Base-by-base conservation (phyloP, 2,329 filamentous ascomycete species). In the Cadophora malorum region DNA sequence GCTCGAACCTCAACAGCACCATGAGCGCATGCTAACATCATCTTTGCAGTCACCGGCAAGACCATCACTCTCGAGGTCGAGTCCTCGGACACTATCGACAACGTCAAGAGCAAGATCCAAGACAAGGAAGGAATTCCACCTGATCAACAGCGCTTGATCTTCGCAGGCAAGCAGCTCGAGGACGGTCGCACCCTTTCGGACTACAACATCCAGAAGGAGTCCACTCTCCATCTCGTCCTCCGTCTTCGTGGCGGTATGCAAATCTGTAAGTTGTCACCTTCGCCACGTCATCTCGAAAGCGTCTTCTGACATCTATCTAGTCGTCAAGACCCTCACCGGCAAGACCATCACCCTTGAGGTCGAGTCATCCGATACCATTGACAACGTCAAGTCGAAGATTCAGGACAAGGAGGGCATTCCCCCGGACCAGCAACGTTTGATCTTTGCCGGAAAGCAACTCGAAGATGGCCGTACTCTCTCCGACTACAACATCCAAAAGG, bases 261-360 rank as follows among this genome's bases (percentile, higher is more conserved):
- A 76, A 94, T 94, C 73, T 94, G 74, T 76, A 75, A 73, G 74
- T 75, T 60, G 1, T 63, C 61, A 47, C 53, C n/a, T 63, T 80
- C 86, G 84, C 84, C 86, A 70, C 86, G 85, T 49, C 86, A 86
- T 80, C 19, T 55, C 23, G 52, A 33, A n/a, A n/a, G 31, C 52
- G 86, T 82, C 4, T 80, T 45, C 72, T 75, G 73, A 75, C 88
- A 38, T 88, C 86, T 9, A 25, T 50, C 23, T 10, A 75, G 70
- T 94, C 73, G 91, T 94, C 78, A 94, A 94, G 86, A 94, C 92
- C 0, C 82, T 95, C 1, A 95, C 92, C 0, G 94, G 94, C 70
- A 97, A 97, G 85, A 97, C 94, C 0, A 97, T 97, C 74, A 97
- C 94, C 90, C 94, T 99, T 79, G 95, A 99, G 93, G 96, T 98